Percentiles rank a stretch among this genome's conserved stretches.
Evolutionary conservation across 1,284 basidiomycete species (phyloP).

Genomic region (Peniophora sp.): DNA sequence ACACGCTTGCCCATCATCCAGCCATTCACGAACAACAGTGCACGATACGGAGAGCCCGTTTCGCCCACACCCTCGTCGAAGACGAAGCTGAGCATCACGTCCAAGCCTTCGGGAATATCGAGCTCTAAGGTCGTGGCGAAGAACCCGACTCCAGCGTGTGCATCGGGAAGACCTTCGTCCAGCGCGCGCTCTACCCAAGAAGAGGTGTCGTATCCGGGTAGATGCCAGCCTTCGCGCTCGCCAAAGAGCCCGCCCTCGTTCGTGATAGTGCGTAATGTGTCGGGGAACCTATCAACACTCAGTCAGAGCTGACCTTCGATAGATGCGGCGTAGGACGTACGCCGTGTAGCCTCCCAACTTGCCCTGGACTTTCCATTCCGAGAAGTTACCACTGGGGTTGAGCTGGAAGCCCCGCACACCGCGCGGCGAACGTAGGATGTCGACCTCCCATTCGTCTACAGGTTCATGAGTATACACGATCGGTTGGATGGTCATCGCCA

Average conservation of each 20-base stretch:
- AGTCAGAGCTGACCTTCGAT: not conserved
- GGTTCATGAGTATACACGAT: not conserved
- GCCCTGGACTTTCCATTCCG: slow-evolving; percentile 74
- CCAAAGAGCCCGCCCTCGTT: slow-evolving; percentile 79
- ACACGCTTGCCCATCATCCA: slow-evolving; percentile 81
- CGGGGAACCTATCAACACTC: slow-evolving; percentile 44
- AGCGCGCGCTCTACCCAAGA: slow-evolving; percentile 50
- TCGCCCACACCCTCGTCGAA: slow-evolving; percentile 41
- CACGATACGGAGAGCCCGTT: slow-evolving; percentile 52
- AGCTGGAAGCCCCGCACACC: slow-evolving; percentile 72
- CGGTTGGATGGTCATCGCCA: not conserved
- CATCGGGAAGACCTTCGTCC: slow-evolving; percentile 45
- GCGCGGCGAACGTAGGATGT: slow-evolving; percentile 52
- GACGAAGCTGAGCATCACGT: slow-evolving; percentile 60
- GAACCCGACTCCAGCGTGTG: slow-evolving; percentile 63
- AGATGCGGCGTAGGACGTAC: slow-evolving; percentile 27
- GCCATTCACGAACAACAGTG: slow-evolving; percentile 72
- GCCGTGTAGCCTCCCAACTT: slow-evolving; percentile 68
- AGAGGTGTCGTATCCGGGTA: slow-evolving; percentile 63
- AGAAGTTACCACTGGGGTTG: slow-evolving; percentile 47
- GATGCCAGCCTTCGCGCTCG: slow-evolving; percentile 76
- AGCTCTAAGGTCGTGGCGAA: slow-evolving; percentile 69
- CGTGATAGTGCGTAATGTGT: slow-evolving; percentile 59
- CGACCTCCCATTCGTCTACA: slow-evolving; percentile 4
- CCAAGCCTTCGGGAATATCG: slow-evolving; percentile 45